phyloP scores from a whole-genome alignment of 2,329 filamentous ascomycete genomes.

The Aspergillus sp. region DNA sequence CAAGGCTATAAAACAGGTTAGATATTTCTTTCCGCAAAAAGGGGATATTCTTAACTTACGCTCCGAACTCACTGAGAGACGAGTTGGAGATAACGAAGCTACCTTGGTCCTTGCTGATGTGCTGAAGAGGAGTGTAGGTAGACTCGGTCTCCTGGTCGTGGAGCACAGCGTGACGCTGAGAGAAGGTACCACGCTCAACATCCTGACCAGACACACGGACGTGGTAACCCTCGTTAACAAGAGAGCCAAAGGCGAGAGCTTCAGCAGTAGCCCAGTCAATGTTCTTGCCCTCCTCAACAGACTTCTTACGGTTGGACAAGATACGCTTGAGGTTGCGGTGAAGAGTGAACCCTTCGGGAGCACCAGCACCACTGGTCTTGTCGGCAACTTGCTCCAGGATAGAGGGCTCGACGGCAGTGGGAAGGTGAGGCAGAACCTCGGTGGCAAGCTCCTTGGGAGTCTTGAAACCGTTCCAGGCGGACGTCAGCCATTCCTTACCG shows the following conservation, averaged over 20 bases:
- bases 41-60: slow-evolving; percentile 42
- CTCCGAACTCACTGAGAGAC: slow-evolving; percentile 71
- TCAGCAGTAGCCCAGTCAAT: slow-evolving; percentile 98
- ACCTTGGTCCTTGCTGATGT: slow-evolving; percentile 86
- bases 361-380: slow-evolving; percentile 69
- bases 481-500: slow-evolving; percentile 97
- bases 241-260: slow-evolving; percentile 87
- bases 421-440: slow-evolving; percentile 87
- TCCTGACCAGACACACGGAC: slow-evolving; percentile 98
- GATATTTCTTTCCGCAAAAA: slow-evolving; percentile 27
- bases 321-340: slow-evolving; percentile 99
- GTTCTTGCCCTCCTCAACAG: slow-evolving; percentile 84
- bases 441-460: slow-evolving; percentile 95
- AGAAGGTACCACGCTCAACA: slow-evolving; percentile 99
- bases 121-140: slow-evolving; percentile 88
- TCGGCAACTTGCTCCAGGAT: slow-evolving; percentile 79
- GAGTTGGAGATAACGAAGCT: slow-evolving; percentile 98
- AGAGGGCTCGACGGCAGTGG: slow-evolving; percentile 74
- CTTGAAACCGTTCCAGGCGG: slow-evolving; percentile 99
- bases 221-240: slow-evolving; percentile 91
- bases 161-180: slow-evolving; percentile 93
- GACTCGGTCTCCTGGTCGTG: slow-evolving; percentile 95
- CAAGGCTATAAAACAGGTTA: slow-evolving; percentile 68
- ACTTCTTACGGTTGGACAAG: slow-evolving; percentile 83
- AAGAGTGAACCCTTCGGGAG: slow-evolving; percentile 81